Conservation (phyloP, 1,284 basidiomycete genomes). For the Leccinum cinnamomeum region DNA sequence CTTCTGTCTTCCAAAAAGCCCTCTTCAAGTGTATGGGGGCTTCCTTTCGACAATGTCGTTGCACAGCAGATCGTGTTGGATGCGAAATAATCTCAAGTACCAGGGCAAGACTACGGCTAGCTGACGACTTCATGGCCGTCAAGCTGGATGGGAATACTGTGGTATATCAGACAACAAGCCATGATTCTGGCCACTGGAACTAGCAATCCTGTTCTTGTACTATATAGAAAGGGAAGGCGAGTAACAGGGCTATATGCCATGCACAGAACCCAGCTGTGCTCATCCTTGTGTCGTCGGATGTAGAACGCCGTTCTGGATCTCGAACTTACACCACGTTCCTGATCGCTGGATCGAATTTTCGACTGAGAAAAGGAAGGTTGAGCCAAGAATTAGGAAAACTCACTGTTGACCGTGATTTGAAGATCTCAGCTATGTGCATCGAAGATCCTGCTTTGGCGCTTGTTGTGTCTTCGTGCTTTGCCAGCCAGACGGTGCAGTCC, state of each 20-base stretch:
- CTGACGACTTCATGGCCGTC: neutral
- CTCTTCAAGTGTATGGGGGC: neutral
- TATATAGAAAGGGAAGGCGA: neutral
- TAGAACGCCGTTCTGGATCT: slow-evolving; percentile 30
- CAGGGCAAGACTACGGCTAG: neutral
- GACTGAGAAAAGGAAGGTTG: neutral
- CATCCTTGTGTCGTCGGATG: slow-evolving; percentile 8
- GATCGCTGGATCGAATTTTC: slow-evolving; percentile 35
- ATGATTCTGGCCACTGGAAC: neutral
- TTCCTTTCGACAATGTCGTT: neutral
- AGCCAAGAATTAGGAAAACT: slow-evolving; percentile 17
- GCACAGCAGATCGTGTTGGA: neutral
- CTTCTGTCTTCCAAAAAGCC: neutral
- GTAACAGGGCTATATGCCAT: neutral
- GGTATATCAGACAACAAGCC: neutral
- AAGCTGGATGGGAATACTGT: neutral
- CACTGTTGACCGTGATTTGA: slow-evolving; percentile 49
- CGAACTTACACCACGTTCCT: slow-evolving; percentile 38
- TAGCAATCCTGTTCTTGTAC: neutral
- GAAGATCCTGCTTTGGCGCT: slow-evolving; percentile 20
- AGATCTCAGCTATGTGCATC: slow-evolving; percentile 39
- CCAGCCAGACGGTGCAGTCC: slow-evolving; percentile 71
- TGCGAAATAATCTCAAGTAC: neutral
- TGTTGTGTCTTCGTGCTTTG: slow-evolving; percentile 18
- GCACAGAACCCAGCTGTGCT: neutral